phyloP scores from a whole-genome alignment of 106 monocot genomes.

The Iris macrosiphon region DNA sequence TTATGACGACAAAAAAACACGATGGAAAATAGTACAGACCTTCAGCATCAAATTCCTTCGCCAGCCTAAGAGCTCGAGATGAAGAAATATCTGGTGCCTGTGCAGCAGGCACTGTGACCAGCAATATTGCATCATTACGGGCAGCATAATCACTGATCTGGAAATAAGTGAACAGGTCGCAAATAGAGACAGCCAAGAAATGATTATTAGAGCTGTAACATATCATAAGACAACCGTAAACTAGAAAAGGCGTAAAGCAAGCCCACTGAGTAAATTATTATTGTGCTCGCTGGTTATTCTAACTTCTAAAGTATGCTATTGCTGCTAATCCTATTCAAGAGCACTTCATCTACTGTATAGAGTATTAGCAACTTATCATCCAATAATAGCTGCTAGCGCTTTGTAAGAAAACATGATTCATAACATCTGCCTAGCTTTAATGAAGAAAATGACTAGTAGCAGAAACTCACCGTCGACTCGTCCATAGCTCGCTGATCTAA shows the following conservation, averaged over 20 bases:
- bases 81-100: slow-evolving; percentile 86
- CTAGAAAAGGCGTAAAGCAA: too few species aligned
- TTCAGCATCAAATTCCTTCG: slow-evolving; percentile 80
- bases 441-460: background rate
- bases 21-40: slow-evolving; percentile 33
- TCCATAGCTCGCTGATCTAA: slow-evolving; percentile 81
- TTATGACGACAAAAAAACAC: background rate
- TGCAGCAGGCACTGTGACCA: slow-evolving; percentile 71
- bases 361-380: background rate
- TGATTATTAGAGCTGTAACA: background rate
- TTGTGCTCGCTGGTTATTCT: too few species aligned
- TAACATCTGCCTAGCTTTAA: background rate
- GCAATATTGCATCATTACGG: slow-evolving; percentile 88
- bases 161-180: background rate
- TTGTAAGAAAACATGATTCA: background rate
- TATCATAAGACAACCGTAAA: background rate
- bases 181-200: background rate
- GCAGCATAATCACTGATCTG: slow-evolving; percentile 83
- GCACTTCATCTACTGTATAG: background rate
- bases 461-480: slow-evolving; percentile 64
- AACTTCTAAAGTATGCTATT: too few species aligned
- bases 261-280: too few species aligned
- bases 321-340: background rate
- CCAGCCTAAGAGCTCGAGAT: slow-evolving; percentile 66
- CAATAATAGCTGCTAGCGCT: too few species aligned